Evolutionary conservation across 2,329 filamentous ascomycete genomes (phyloP).

Genomic region (Cyanodermella asteris): DNA sequence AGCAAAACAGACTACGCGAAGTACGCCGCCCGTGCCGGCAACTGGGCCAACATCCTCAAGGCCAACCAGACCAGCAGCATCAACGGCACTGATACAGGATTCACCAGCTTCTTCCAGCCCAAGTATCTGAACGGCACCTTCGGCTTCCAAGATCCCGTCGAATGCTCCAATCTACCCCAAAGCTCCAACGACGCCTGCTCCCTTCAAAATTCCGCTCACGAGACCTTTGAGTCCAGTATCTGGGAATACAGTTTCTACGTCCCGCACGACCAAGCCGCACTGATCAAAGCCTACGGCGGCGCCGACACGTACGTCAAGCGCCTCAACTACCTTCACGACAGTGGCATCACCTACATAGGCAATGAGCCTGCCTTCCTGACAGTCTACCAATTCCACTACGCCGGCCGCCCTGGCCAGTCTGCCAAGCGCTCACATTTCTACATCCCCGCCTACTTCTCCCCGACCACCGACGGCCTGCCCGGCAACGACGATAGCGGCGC

Average conservation of each 20-base stretch:
- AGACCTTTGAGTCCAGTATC: constrained; percentile 49
- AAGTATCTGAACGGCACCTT: constrained; percentile 20
- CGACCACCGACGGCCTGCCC: constrained; percentile 36
- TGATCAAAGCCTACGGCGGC: constrained; percentile 40
- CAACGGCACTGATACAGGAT: constrained; percentile 16
- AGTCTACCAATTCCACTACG: constrained; percentile 49
- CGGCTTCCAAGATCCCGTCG: constrained; percentile 21
- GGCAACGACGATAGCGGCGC: constrained; percentile 52
- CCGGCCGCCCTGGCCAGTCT: constrained; percentile 34
- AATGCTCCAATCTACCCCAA: constrained; percentile 38
- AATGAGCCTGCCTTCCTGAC: constrained; percentile 43
- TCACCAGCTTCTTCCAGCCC: constrained; percentile 21
- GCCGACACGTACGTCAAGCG: constrained; percentile 33
- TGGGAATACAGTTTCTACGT: constrained; percentile 56
- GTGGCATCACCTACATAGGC: constrained; percentile 42
- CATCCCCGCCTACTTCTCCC: constrained; percentile 41
- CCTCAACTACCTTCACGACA: constrained; percentile 42
- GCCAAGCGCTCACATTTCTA: constrained; percentile 37
- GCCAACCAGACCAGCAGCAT: constrained; percentile 2
- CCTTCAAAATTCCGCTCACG: constrained; percentile 29
- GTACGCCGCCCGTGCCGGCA: constrained; percentile 1
- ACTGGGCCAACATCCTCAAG: constrained; percentile 1
- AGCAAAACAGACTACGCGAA: constrained; percentile 1
- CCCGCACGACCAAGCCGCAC: constrained; percentile 27
- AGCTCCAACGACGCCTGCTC: constrained; percentile 32